Evolutionary conservation across 805 yeast genomes (phyloP), one percentile per base, ranked within the genome.

Genomic region (Saccharomycopsis sp.): DNA sequence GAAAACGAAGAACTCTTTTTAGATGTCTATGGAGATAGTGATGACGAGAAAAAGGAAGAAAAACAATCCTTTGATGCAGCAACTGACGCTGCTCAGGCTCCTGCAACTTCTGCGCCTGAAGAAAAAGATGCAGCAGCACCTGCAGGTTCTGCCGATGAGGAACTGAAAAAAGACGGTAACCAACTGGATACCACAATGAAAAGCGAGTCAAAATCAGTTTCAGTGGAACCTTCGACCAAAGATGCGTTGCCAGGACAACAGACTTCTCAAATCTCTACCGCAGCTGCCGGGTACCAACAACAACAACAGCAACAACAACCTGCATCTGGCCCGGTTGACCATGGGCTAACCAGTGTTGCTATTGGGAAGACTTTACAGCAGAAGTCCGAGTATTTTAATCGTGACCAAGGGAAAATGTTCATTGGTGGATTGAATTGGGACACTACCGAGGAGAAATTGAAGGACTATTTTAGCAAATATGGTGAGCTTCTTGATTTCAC

Each of bases 381-480:
- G 38, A 57, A 63, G 17, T 58, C 56, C 12, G 62, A 58, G 29
- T 65, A 66, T 23, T 72, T 73, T 42, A 78, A 73, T 63, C 81
- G 84, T 64, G 97, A 89, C 66, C 85, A 85, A 63, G 96, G 96
- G 57, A 91, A 91, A 70, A 88, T 91, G 96, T 91, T 91, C 68
- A 83, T 90, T 71, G 99, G 99, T 63, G 99, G 99, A 55, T 82
- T 93, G 66, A 94, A 93, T 68, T 93, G 98, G 98, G 97, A 93
- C 69, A 93, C 99, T 15, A 85, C 92, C 14, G 98, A 93, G 68
- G 96, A 91, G 63, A 83, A 87, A 38, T 75, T 93, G 73, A 84
- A 80, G 64, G 85, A 83, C 57, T 93, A 93, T 70, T 93, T 93
- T 70, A 76, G 86, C 53, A 86, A 92, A 71, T 93, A 82, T 70